phyloP scores from a whole-genome alignment of 129 eudicot genomes.

The Dittrichia graveolens region DNA sequence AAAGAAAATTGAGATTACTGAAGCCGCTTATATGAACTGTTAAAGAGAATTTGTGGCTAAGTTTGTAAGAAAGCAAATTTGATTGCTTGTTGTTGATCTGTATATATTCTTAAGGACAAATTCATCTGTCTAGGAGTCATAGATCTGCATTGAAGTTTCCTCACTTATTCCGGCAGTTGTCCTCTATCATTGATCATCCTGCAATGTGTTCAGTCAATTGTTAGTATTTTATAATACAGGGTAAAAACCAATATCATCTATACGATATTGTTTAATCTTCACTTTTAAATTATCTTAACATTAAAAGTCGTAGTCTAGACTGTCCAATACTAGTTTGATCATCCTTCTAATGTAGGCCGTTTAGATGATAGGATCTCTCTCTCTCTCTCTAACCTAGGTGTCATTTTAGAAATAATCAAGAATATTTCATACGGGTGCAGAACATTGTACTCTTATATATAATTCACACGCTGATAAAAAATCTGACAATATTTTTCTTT shows the following conservation, averaged over 20 bases:
- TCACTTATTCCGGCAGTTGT: background rate
- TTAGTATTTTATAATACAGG: background rate
- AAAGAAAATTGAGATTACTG: background rate
- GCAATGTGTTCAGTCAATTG: background rate
- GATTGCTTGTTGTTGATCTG: background rate
- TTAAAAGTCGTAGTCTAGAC: too few species aligned
- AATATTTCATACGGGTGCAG: too few species aligned
- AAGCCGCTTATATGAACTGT: constrained; percentile 14
- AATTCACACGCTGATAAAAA: too few species aligned
- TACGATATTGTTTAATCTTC: too few species aligned
- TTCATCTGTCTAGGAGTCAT: constrained; percentile 5
- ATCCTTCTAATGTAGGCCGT: too few species aligned
- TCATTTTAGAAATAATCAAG: too few species aligned
- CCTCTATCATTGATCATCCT: background rate
- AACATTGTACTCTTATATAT: too few species aligned
- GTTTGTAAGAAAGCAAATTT: constrained; percentile 8
- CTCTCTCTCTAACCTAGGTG: too few species aligned
- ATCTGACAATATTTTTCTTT: background rate
- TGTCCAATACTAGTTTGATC: too few species aligned
- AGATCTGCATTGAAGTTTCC: constrained; percentile 6
- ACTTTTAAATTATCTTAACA: too few species aligned
- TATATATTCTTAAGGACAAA: background rate
- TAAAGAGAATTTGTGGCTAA: constrained; percentile 2
- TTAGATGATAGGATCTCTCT: too few species aligned
- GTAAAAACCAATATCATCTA: background rate